These are phyloP conservation scores for Cladosporium halotolerans DNA, from an alignment of 2,329 filamentous ascomycete species.

Conservation along the genomic window DNA sequence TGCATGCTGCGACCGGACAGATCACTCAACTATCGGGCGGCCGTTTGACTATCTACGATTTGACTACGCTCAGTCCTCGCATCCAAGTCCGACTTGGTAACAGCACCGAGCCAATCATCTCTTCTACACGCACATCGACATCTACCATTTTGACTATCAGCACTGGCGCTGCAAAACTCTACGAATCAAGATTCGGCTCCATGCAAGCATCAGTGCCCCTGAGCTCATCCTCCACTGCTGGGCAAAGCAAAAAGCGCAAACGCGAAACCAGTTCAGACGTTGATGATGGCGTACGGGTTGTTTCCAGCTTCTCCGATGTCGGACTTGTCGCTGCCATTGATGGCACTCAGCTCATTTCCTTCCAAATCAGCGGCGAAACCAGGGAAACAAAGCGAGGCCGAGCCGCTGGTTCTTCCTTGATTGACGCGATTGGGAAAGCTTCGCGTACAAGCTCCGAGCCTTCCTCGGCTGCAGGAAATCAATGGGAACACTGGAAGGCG, in stretches of 20 bases:
- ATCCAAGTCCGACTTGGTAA: conserved; percentile 44
- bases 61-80: conserved; percentile 57
- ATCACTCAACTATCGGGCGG: conserved; percentile 55
- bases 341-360: conserved; percentile 58
- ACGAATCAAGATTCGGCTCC: conserved; percentile 62
- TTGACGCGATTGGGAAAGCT: conserved; percentile 66
- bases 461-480: not conserved
- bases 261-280: conserved; percentile 11
- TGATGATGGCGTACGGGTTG: conserved; percentile 14
- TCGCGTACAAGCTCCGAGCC: not conserved
- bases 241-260: conserved; percentile 14
- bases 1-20: conserved; percentile 54
- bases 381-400: conserved; percentile 33
- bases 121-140: conserved; percentile 61
- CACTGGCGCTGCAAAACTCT: conserved; percentile 51
- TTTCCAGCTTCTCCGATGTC: conserved; percentile 57
- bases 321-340: conserved; percentile 60
- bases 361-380: conserved; percentile 45
- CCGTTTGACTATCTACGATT: conserved; percentile 55
- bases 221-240: not conserved
- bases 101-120: conserved; percentile 46
- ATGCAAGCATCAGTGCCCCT: conserved; percentile 37
- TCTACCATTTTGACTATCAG: conserved; percentile 61
- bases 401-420: conserved; percentile 10
- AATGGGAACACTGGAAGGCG: conserved; percentile 24